Percentiles rank a stretch among this genome's conserved stretches.
phyloP scores from a whole-genome alignment of 768 basidiomycete genomes.

The Panaeolus papilionaceus region DNA sequence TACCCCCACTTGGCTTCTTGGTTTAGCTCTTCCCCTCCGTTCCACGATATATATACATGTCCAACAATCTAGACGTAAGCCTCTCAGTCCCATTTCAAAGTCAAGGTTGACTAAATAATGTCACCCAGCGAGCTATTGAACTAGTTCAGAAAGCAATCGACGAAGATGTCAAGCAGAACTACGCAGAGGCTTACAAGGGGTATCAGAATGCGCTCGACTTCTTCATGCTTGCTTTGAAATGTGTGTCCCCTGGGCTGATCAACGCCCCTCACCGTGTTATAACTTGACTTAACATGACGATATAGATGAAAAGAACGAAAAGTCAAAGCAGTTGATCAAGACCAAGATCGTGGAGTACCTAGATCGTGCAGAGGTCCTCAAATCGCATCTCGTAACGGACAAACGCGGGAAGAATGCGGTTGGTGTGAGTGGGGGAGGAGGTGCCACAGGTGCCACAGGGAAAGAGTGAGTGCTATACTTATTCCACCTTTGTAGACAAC shows the following conservation, averaged over 20 bases:
- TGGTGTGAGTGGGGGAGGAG: slow-evolving; percentile 53
- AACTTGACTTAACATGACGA: not conserved
- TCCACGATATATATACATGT: not conserved
- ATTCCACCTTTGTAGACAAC: not conserved
- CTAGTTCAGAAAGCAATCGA: slow-evolving; percentile 94
- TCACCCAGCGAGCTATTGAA: slow-evolving; percentile 70
- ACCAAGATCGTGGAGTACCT: slow-evolving; percentile 93
- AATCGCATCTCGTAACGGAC: slow-evolving; percentile 78
- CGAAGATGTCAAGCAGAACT: slow-evolving; percentile 92
- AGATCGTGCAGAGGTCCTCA: slow-evolving; percentile 88
- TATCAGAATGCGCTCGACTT: slow-evolving; percentile 97
- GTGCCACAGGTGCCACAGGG: slow-evolving; percentile 43
- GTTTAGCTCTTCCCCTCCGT: not conserved
- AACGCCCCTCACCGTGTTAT: not conserved
- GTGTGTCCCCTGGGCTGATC: slow-evolving; percentile 41
- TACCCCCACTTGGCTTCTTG: slow-evolving; percentile 2
- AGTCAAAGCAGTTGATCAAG: slow-evolving; percentile 84
- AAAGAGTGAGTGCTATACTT: slow-evolving; percentile 47
- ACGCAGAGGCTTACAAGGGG: slow-evolving; percentile 91
- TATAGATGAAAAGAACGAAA: slow-evolving; percentile 78
- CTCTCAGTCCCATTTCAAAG: not conserved
- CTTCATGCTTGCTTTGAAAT: slow-evolving; percentile 97
- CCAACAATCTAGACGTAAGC: not conserved
- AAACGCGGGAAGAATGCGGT: slow-evolving; percentile 59
- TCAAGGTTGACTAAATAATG: not conserved